A percentile compares a stretch with the other conserved stretches of the same genome.
Conservation (phyloP, 2,329 filamentous ascomycete genomes). For the Colletotrichum cuscutae region DNA sequence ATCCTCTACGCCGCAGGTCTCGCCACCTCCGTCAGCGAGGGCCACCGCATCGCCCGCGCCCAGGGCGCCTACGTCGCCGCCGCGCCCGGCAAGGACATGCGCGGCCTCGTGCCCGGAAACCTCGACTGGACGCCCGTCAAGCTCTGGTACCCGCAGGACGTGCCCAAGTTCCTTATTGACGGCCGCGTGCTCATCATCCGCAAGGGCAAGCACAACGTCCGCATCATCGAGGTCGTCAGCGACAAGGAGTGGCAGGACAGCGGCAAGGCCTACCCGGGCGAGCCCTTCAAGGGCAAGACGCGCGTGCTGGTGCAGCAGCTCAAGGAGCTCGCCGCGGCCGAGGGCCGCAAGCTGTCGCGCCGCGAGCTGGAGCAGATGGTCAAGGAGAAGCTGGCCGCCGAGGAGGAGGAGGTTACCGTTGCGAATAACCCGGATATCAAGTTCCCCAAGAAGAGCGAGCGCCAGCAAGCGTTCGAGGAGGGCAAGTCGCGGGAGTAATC, state of each 20-base stretch:
- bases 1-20: slow-evolving; percentile 71
- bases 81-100: slow-evolving; percentile 52
- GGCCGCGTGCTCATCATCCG: slow-evolving; percentile 68
- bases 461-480: slow-evolving; percentile 12
- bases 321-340: slow-evolving; percentile 46
- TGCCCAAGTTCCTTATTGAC: slow-evolving; percentile 69
- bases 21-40: slow-evolving; percentile 65
- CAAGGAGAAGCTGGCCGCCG: slow-evolving; percentile 37
- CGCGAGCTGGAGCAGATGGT: slow-evolving; percentile 43
- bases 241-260: slow-evolving; percentile 63
- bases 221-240: slow-evolving; percentile 68
- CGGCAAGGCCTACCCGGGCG: slow-evolving; percentile 63
- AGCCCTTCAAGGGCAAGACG: slow-evolving; percentile 60
- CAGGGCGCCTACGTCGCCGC: slow-evolving; percentile 72
- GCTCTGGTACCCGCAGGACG: slow-evolving; percentile 66
- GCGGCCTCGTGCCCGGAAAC: slow-evolving; percentile 58
- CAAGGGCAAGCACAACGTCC: slow-evolving; percentile 72
- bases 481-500: slow-evolving; percentile 11
- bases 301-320: slow-evolving; percentile 54
- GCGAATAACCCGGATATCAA: slow-evolving; percentile 54
- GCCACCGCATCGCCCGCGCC: slow-evolving; percentile 64
- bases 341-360: slow-evolving; percentile 41
- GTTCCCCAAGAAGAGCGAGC: slow-evolving; percentile 43
- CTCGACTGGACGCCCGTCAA: slow-evolving; percentile 72
- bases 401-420: slow-evolving; percentile 41